These are phyloP conservation scores for Dryas integrifolia DNA, from an alignment of 331 rosid species.

Conservation along the genomic window DNA sequence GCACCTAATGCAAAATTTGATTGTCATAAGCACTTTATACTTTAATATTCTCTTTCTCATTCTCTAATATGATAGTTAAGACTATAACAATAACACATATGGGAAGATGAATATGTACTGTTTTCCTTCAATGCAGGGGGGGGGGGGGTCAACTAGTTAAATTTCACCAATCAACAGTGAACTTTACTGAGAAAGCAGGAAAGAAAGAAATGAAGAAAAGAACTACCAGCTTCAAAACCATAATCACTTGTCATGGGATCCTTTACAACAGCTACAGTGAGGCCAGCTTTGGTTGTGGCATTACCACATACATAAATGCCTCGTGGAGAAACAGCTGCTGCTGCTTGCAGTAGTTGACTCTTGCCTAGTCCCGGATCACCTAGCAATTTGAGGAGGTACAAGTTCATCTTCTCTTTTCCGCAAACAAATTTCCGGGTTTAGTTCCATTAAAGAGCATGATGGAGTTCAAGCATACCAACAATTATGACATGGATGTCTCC, in stretches of 20 bases:
- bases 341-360: conserved; percentile 93
- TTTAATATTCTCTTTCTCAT: not conserved
- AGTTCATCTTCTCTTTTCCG: conserved; percentile 22
- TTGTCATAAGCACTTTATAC: conserved; percentile 19
- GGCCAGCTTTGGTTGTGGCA: conserved; percentile 91
- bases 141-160: not conserved
- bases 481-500: conserved; percentile 92
- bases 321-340: conserved; percentile 85
- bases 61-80: not conserved
- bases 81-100: too few relatives aligned
- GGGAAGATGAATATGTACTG: not conserved
- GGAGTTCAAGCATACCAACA: conserved; percentile 65
- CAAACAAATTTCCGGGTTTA: conserved; percentile 15
- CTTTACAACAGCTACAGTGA: conserved; percentile 90
- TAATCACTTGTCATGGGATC: conserved; percentile 86
- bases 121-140: not conserved
- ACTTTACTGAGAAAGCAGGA: conserved; percentile 13
- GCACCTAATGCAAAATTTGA: conserved; percentile 59
- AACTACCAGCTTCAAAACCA: conserved; percentile 88
- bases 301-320: conserved; percentile 97
- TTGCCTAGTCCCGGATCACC: conserved; percentile 98
- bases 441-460: conserved; percentile 31
- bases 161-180: not conserved
- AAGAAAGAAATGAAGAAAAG: conserved; percentile 11
- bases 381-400: conserved; percentile 32